Percentiles rank a stretch among this genome's conserved stretches.
phyloP scores from a whole-genome alignment of 352 stramenopile genomes.

The Globisporangium heterothallicum region DNA sequence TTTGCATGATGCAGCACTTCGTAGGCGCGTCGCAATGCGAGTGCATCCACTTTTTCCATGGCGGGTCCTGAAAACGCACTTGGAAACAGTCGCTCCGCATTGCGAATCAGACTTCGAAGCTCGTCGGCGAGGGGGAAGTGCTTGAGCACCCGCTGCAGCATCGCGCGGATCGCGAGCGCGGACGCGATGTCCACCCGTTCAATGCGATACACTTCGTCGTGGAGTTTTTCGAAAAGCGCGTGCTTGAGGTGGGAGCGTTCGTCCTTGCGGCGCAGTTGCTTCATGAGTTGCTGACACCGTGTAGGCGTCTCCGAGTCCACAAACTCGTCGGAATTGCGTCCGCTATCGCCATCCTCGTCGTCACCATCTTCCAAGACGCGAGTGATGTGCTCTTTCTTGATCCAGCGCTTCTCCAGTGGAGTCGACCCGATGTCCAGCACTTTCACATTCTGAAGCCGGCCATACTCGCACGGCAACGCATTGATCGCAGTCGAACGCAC shows the following conservation, averaged over 20 bases:
- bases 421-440: slow-evolving; percentile 72
- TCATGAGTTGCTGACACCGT: slow-evolving; percentile 44
- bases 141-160: slow-evolving; percentile 53
- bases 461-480: slow-evolving; percentile 62
- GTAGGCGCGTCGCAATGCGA: slow-evolving; percentile 26
- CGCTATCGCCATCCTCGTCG: neutral
- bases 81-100: slow-evolving; percentile 79
- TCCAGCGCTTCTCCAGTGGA: slow-evolving; percentile 52
- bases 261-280: slow-evolving; percentile 55
- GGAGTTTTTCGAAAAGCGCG: slow-evolving; percentile 50
- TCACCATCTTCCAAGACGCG: slow-evolving; percentile 9
- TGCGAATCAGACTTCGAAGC: slow-evolving; percentile 75
- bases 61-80: slow-evolving; percentile 28
- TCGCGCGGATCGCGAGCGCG: slow-evolving; percentile 20
- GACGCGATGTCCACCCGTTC: slow-evolving; percentile 27
- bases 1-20: slow-evolving; percentile 37
- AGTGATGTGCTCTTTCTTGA: slow-evolving; percentile 49
- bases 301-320: slow-evolving; percentile 10
- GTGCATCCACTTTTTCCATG: slow-evolving; percentile 24
- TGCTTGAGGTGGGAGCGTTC: slow-evolving; percentile 54
- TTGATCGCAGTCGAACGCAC: slow-evolving; percentile 55
- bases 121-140: slow-evolving; percentile 55
- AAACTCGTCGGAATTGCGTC: neutral
- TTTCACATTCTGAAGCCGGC: slow-evolving; percentile 47
- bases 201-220: slow-evolving; percentile 53